Evolutionary conservation across 257 asterid genomes (phyloP), one percentile per base, ranked within the genome.

Genomic region (Solanum ossicruentum): DNA sequence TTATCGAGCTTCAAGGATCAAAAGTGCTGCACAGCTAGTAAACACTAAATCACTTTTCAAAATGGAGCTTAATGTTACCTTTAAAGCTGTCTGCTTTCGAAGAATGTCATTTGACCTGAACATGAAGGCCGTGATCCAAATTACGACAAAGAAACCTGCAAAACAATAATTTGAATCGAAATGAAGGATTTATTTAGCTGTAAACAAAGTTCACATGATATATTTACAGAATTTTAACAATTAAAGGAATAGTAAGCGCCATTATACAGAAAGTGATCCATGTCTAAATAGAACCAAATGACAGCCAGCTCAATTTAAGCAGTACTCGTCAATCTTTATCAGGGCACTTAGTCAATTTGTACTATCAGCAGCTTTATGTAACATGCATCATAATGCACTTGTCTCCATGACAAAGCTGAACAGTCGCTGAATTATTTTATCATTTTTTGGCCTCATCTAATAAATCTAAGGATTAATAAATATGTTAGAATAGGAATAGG

Each of bases 31-130:
- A 52, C 49, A 52, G 28, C 28, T 52, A 52, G 65, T 4, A 16
- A 77, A 77, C 61, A 52, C 65, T 49, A 75, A 75, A 75, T 52
- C 52, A 10, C 15, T 15, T 16, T 52, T 26, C 15, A 78, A 52
- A 54, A 78, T 26, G 17, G 49, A 78, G 83, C 57, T 45, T 56
- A 21, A 43, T 85, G 49, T 66, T 84, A 94, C 99, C 99, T 95
- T 94, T 77, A 95, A 92, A 88, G 99, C 99, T 85, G 99, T 95
- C 89, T 95, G 99, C 91, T 93, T 95, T 88, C 92, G 92, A 84
- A 95, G 91, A 86, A 94, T 93, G 89, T 94, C 98, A 88, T 95
- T 94, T 84, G 97, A 94, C 93, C 93, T 93, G 91, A 93, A 88
- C 92, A 95, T 87, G 93, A 95, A 88, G 83, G 93, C 96, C 71